Percentiles rank a stretch among this genome's conserved stretches.
phyloP scores from a whole-genome alignment of 257 asterid species.

The Cruciata laevipes region DNA sequence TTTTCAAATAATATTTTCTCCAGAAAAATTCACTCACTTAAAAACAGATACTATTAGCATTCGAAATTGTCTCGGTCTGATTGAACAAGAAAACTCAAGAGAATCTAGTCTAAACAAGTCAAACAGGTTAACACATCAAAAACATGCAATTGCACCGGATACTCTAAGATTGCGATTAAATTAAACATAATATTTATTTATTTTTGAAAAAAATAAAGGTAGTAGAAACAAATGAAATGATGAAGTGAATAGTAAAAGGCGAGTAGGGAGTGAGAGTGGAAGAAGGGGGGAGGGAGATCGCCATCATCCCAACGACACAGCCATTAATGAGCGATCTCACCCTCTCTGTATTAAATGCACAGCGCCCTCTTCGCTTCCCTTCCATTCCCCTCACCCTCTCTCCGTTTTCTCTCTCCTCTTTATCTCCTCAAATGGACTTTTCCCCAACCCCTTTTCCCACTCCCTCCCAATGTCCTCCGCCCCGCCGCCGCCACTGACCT shows the following conservation, averaged over 20 bases:
- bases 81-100: too few relatives aligned
- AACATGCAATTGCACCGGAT: too few relatives aligned
- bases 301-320: slow-evolving; percentile 2
- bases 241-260: background rate
- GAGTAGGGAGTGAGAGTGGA: background rate
- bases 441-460: slow-evolving; percentile 17
- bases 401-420: slow-evolving; percentile 8
- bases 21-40: too few relatives aligned
- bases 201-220: too few relatives aligned
- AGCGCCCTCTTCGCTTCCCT: slow-evolving; percentile 32
- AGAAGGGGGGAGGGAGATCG: slow-evolving; percentile 1
- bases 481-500: slow-evolving; percentile 18
- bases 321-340: slow-evolving; percentile 34
- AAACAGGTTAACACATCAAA: too few relatives aligned
- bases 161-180: too few relatives aligned
- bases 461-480: slow-evolving; percentile 41
- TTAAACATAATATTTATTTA: too few relatives aligned
- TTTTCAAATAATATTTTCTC: too few relatives aligned
- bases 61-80: too few relatives aligned
- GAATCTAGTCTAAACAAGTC: too few relatives aligned
- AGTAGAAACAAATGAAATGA: too few relatives aligned
- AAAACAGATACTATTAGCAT: too few relatives aligned
- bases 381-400: background rate
- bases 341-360: slow-evolving; percentile 52
- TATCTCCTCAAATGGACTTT: slow-evolving; percentile 42